Base-by-base conservation (phyloP, 2,329 filamentous ascomycete species). In the Scytalidium sp. region DNA sequence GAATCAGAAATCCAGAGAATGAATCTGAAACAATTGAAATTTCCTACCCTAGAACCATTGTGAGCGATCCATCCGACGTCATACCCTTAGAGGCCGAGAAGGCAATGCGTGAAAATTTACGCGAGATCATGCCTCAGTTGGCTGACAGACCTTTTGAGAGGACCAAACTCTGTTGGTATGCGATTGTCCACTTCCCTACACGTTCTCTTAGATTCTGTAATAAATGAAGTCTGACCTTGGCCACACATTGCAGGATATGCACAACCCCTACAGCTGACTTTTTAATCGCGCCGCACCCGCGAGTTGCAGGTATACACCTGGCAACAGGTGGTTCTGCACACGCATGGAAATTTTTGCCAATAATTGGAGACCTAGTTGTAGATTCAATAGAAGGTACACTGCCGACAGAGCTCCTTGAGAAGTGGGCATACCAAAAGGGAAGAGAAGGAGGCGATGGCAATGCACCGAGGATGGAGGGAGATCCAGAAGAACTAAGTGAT, bases 301-400 rank as follows among this genome's bases (percentile, higher is more conserved):
- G 58, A n/a, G 76, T 73, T 55, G 60, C 64, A 6, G 69, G 71
- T 0, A 55, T 81, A 4, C 75, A 81, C 58, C 67, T 81, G 1
- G 77, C 78, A 2, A 80, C 77, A 0, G 78, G 76, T 2, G 78
- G 78, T 0, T 72, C 68, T 29, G 78, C 77, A 0, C 78, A 81
- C 62, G 78, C 69, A 1, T 81, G 80, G 62, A 81, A 81, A 56
- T 81, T 79, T 55, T 54, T 79, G 50, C 78, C 78, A 0, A 71
- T 75, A 3, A 71, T 81, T 55, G 78, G 78, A 2, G 71, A 74
- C 23, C 67, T 67, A 43, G 72, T 80, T n/a, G 66, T 75, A 10
- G 71, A 79, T 53, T 70, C 73, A 21, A 61, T 81, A 13, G 64
- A 72, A 51, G 68, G 72, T 3, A 52, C 45, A 5, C 15, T 46